Evolutionary conservation across 2,329 filamentous ascomycete species (phyloP).

Genomic region (Septoria linicola): DNA sequence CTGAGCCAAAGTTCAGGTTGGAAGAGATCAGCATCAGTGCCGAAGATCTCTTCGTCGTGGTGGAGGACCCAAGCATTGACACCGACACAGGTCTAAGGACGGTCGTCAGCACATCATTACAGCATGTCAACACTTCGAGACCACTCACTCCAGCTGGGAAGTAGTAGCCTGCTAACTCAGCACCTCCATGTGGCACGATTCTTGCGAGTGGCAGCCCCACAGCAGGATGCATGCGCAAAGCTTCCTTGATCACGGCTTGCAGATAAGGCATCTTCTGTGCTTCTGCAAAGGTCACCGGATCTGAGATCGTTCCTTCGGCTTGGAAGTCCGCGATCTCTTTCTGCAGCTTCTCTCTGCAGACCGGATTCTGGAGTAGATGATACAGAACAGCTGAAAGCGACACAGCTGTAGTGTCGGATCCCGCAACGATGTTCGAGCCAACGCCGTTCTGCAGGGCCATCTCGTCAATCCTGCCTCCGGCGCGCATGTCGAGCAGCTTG

Average conservation of each 20-base stretch:
- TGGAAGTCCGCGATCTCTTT: conserved; percentile 37
- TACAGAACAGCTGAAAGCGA: conserved; percentile 37
- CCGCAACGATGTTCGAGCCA: conserved; percentile 42
- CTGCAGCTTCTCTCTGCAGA: conserved; percentile 34
- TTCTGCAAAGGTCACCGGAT: conserved; percentile 36
- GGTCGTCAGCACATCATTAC: too few relatives aligned
- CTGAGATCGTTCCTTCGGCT: conserved; percentile 30
- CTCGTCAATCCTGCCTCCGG: conserved; percentile 36
- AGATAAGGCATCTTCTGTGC: conserved; percentile 29
- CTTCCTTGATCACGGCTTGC: conserved; percentile 17
- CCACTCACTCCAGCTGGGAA: conserved; percentile 33
- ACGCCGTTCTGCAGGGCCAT: conserved; percentile 36
- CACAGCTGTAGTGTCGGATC: conserved; percentile 37
- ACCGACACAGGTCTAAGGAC: conserved; percentile 16
- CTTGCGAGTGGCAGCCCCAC: conserved; percentile 43
- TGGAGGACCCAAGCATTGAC: conserved; percentile 34
- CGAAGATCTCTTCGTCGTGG: conserved; percentile 44
- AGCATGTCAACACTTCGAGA: neutral
- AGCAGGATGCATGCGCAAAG: conserved; percentile 15
- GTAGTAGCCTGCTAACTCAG: conserved; percentile 38
- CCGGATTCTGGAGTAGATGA: conserved; percentile 39
- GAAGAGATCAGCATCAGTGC: conserved; percentile 47
- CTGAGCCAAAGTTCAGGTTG: conserved; percentile 50
- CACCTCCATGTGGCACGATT: conserved; percentile 41
- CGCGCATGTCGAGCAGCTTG: conserved; percentile 39